Base-by-base conservation (phyloP, 345 rosid genomes). In the thale cress (Arabidopsis thaliana) region DNA sequence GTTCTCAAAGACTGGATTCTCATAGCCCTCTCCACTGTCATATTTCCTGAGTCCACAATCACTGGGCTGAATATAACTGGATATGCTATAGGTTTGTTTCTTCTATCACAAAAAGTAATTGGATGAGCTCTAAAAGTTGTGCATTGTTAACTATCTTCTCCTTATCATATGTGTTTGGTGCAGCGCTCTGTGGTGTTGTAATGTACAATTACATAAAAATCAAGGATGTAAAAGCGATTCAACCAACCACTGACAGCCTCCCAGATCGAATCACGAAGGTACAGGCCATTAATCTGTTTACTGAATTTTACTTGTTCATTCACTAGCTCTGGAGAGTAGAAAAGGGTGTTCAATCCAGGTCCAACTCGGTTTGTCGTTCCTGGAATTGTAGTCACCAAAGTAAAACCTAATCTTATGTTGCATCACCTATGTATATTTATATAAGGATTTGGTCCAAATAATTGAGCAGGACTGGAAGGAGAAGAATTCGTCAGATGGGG, bases 1-100 rank as follows among this genome's bases (percentile, higher is more conserved):
- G 97, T 92, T 74, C 82, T 95, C 36, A 95, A 92, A 76, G 99
- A 92, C 76, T 95, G 99, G 97, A 95, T 92, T 81, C 82, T 95
- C 67, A 91, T 91, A 69, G 98, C 97, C 59, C 98, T 93, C 73
- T 93, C 97, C 60, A 91, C 96, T 22, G 87, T 94, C 73, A 81
- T 94, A 78, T 91, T 91, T 69, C 97, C 97, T 0, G 98, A 94
- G 82, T 91, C 98, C 23, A 82, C 92, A 55, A 93, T 93, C 75
- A 93, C 98, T 3, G 93, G 96, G 78, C 83, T 94, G 59, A 94
- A 94, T 72, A 90, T 91, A 71, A 90, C 81, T 33, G 97, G 97
- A 81, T 94, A 94, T 82, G 97, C 93, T 40, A 91, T 90, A 38
- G 98, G 98, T 94, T 85, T 72, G 74, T 78, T 51, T 66, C 70